Evolutionary conservation across 2,329 filamentous ascomycete genomes (phyloP).

Genomic region (Colletotrichum endophyticum): DNA sequence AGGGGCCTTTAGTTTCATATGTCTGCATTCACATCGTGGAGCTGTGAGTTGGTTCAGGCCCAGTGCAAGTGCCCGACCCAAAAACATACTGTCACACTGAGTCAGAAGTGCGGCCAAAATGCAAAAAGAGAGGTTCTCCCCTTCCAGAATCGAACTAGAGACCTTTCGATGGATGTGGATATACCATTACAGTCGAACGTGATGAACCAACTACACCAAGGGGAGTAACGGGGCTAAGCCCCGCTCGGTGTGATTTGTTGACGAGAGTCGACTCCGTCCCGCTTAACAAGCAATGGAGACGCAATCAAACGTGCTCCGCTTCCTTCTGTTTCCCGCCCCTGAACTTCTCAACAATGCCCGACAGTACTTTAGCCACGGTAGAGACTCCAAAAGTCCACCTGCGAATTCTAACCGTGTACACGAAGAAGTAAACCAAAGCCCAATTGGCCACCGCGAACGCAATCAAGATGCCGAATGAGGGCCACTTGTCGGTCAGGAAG

Average conservation of each 20-base stretch:
- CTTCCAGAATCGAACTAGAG: constrained; percentile 9
- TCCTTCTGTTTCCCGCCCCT: neutral
- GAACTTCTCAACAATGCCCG: neutral
- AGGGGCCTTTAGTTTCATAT: neutral
- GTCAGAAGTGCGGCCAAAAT: neutral
- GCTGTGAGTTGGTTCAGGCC: neutral
- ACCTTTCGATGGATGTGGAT: neutral
- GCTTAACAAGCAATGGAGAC: neutral
- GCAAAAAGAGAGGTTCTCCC: neutral
- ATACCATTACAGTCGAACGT: constrained; percentile 7
- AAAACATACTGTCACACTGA: neutral
- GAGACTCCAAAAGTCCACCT: constrained; percentile 71
- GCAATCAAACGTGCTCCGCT: neutral
- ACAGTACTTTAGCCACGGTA: neutral
- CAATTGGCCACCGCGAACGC: constrained; percentile 75
- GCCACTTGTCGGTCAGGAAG: constrained; percentile 66
- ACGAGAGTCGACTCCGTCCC: fast-evolving
- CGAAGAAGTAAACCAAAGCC: constrained; percentile 77
- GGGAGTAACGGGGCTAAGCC: neutral
- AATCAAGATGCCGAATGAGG: constrained; percentile 70
- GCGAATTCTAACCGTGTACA: constrained; percentile 73
- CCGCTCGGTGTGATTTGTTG: neutral
- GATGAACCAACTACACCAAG: constrained; percentile 11
- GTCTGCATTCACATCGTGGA: too few species aligned
- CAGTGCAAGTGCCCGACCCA: neutral